Base-by-base conservation (phyloP, 2,329 filamentous ascomycete species). In the Rhynchosporium graminicola region DNA sequence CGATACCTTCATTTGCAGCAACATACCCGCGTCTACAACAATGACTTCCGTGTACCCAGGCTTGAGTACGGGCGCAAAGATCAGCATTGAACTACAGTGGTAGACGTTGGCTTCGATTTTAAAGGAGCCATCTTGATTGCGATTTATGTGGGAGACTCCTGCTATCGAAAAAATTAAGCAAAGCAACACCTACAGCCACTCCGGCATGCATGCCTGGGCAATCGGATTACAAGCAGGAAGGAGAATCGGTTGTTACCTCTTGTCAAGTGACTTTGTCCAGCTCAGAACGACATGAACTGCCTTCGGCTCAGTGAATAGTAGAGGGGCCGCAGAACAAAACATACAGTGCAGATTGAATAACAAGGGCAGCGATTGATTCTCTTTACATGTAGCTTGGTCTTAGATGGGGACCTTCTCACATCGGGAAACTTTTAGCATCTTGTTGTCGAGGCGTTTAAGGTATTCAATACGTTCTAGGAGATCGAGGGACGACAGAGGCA, bases 191-290 rank as follows among this genome's bases (percentile, higher is more conserved):
- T 13, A 15, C 15, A 40, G 5, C 36, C 6, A 7, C 51, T 28
- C 20, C 33, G 3, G 38, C 7, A 20, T 29, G 12, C 33, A 42
- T 20, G 33, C n/a, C 38, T 54, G 51, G 51, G 40, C 31, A 52
- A 15, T 15, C 51, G n/a, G 51, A 42, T 3, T 54, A 54, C 51
- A 54, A 54, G 20, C 36, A 54, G 33, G 33, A 42, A 54, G 12
- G 40, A 12, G 33, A 33, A 10, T 38, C 33, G 3, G 51, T n/a
- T 20, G 33, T 15, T 15, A 3, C 33, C 2, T 54, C 51, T 6
- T 36, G 33, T 8, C 36, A 54, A 29, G 12, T 36, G 28, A 42
- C 26, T 20, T 42, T 20, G 26, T n/a, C 51, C 31, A 6, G 36
- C 31, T 4, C 42, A 20, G 20, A 20, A 20, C 36, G 20, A 13